phyloP scores from a whole-genome alignment of 2,329 filamentous ascomycete species.

The Dichotomopilus funicola region DNA sequence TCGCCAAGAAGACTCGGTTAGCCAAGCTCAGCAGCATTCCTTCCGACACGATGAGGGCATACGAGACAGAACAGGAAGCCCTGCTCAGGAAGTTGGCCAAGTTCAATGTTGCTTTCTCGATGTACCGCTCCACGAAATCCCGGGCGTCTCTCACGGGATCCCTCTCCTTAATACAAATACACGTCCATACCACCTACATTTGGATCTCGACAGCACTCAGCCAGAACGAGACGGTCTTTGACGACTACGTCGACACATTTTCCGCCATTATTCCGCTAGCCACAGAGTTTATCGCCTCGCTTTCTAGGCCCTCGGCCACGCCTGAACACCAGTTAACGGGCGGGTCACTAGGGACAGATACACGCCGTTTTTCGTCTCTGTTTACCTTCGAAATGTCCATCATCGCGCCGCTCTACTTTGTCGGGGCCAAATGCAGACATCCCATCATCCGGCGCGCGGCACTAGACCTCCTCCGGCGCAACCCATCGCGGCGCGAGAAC shows the following conservation, averaged over 20 bases:
- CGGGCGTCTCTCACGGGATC: constrained; percentile 19
- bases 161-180: constrained; percentile 31
- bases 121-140: constrained; percentile 25
- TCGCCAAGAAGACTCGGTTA: constrained; percentile 27
- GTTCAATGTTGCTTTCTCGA: constrained; percentile 28
- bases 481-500: constrained; percentile 32
- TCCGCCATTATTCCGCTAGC: constrained; percentile 33
- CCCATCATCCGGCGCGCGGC: constrained; percentile 36
- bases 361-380: constrained; percentile 16
- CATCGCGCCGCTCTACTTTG: constrained; percentile 38
- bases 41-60: constrained; percentile 20
- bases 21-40: constrained; percentile 26
- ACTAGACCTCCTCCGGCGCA: constrained; percentile 29
- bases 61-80: constrained; percentile 30
- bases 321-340: constrained; percentile 1
- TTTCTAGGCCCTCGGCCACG: constrained; percentile 1
- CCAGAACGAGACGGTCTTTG: constrained; percentile 30
- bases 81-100: constrained; percentile 29
- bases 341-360: constrained; percentile 8
- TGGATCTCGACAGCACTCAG: constrained; percentile 31
- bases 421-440: constrained; percentile 35
- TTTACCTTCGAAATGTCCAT: constrained; percentile 40
- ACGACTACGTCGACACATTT: constrained; percentile 32
- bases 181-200: constrained; percentile 31
- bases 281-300: constrained; percentile 24